These are phyloP conservation scores for Akanthomyces muscarius DNA, from an alignment of 2,329 filamentous ascomycete genomes.

Conservation along the genomic window DNA sequence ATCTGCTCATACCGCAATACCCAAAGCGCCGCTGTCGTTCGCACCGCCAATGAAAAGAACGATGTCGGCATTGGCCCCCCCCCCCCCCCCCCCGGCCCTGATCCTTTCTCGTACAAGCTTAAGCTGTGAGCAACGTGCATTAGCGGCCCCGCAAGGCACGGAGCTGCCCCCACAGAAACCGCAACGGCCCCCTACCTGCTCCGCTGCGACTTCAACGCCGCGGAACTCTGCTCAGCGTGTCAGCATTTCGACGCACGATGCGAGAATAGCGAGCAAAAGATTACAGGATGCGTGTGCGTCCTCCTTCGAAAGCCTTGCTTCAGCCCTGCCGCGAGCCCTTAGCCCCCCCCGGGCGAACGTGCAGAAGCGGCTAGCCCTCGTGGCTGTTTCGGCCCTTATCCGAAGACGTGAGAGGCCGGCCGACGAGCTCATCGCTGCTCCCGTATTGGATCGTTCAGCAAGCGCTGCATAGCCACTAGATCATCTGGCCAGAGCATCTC, in stretches of 20 bases:
- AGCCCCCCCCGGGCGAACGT: background rate
- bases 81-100: background rate
- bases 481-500: background rate
- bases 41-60: background rate
- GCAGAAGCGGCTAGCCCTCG: background rate
- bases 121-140: background rate
- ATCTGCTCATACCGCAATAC: background rate
- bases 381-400: background rate
- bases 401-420: background rate
- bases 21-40: background rate
- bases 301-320: background rate
- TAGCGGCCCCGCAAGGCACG: background rate
- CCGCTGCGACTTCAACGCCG: background rate
- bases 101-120: background rate
- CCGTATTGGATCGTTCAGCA: background rate
- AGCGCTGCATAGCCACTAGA: background rate
- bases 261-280: no score
- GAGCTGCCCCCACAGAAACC: background rate
- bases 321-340: background rate
- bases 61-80: background rate
- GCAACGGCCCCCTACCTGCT: background rate
- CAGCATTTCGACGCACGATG: no score
- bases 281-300: no score
- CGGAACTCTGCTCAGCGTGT: background rate
- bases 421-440: background rate